Base-by-base conservation (phyloP, 2,329 filamentous ascomycete genomes). In the Colletotrichum acutatum region DNA sequence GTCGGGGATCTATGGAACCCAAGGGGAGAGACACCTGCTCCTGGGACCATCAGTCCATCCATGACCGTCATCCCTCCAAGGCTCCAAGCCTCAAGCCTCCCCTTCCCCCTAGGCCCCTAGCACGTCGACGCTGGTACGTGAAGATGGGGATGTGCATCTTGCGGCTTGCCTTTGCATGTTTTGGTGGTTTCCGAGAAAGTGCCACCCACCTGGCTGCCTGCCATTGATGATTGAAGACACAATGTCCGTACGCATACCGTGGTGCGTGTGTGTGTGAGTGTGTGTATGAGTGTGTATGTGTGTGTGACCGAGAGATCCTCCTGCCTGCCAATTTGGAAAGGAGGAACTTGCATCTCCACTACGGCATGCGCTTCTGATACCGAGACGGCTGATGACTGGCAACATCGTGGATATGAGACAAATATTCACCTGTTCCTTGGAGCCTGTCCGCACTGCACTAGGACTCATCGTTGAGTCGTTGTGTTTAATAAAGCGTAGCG, bases 301-400 rank as follows among this genome's bases (percentile, higher is more conserved):
- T 8, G 32, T 46, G 34, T 59, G 32, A 72, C 59, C 42, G 53
- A 64, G 11, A 30, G 56, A 60, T 32, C 5, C 30, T 24, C 62
- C 30, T 42, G 66, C 53, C 24, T 56, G 52, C 26, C 28, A 56
- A 66, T 54, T 66, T 76, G 61, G n/a, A 24, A 58, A 66, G 54
- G 46, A 58, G 46, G 49, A 52, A 68, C 54, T 54, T 42, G 46
- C 57, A 78, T 78, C 76, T 75, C 77, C 74, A 77, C 77, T 70
- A 61, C 49, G 37, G 65, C 52, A 61, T 71, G 58, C 52, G 58
- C 46, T n/a, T 58, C 24, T 58, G 37, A 70, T 75, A 69, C 72
- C 73, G 63, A 72, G 59, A 70, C 74, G 75, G 66, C 19, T 49
- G 42, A 14, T 24, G 53, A 26, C 46, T 12, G 37, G 57, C 65